Evolutionary conservation across 345 rosid species (phyloP), one percentile per base, ranked within the genome.

Genomic region (Ailanthus altissimus): DNA sequence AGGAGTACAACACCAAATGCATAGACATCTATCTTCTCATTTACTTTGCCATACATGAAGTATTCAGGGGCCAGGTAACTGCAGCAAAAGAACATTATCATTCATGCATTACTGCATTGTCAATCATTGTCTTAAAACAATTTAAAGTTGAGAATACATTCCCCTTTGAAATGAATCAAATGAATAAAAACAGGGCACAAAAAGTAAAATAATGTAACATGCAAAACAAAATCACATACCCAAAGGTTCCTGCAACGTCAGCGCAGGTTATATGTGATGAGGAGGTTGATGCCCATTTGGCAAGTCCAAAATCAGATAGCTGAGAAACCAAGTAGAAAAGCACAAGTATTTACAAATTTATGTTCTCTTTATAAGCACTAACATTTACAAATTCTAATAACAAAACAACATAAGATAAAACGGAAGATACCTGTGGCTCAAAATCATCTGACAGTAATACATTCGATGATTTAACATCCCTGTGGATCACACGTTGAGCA

Each of bases 61-160:
- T 97, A 97, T 76, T 97, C 99, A 12, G 99, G 99, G 73, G 99
- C 99, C 90, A 97, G 79, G 87, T 97, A 96, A 50, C 99, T 95
- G 86, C 83, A 84, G 60, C 58, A 81, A 36, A 71, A 32, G 57
- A 66, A 45, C 20, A 59, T 72, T 42, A 58, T 54, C 81, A 73
- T 76, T 45, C 32, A 56, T 8, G 21, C 36, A 23, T 25, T 21
- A 4, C 21, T 56, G n/a, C 63, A 71, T 38, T 56, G 79, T 83
- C 79, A 14, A 25, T 9, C 40, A 66, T 66, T 81, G 38, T 0
- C 77, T 70, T 3, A 16, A 12, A 61, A 50, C 67, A 40, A 58
- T 25, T 21, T 2, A 72, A 59, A 59, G 3, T 16, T 50, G 5
- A 7, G 16, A 16, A 65, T 66, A 20, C 7, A 25, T 23, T 38